phyloP scores from a whole-genome alignment of 164 flowering plant genomes.

The Macadamia integrifolia region DNA sequence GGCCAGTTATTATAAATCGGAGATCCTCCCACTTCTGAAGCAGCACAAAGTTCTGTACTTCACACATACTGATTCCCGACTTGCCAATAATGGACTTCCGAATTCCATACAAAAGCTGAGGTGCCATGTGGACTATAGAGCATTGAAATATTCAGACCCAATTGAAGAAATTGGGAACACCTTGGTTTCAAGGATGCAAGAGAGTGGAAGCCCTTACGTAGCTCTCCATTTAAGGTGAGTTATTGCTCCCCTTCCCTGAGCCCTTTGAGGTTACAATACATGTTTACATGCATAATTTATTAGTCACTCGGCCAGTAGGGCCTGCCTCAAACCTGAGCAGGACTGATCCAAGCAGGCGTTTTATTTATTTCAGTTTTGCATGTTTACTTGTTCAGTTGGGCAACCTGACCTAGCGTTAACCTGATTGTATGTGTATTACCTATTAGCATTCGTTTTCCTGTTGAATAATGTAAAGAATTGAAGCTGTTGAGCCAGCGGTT shows the following conservation, averaged over 20 bases:
- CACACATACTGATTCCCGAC: slow-evolving; percentile 93
- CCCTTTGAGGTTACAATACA: not conserved
- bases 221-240: slow-evolving; percentile 88
- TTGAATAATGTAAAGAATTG: too few species aligned
- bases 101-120: slow-evolving; percentile 82
- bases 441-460: too few species aligned
- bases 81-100: slow-evolving; percentile 81
- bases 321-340: too few species aligned
- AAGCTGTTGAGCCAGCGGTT: too few species aligned
- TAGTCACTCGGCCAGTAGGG: too few species aligned
- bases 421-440: too few species aligned
- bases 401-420: too few species aligned
- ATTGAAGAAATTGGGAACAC: slow-evolving; percentile 79
- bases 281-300: too few species aligned
- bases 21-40: slow-evolving; percentile 79
- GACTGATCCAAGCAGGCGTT: too few species aligned
- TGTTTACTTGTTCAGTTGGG: too few species aligned
- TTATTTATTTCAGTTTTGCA: too few species aligned
- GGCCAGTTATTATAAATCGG: slow-evolving; percentile 78
- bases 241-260: too few species aligned
- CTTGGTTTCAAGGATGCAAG: slow-evolving; percentile 61
- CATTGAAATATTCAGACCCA: slow-evolving; percentile 76
- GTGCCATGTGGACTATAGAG: slow-evolving; percentile 86
- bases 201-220: slow-evolving; percentile 58
- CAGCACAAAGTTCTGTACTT: slow-evolving; percentile 88